A percentile compares a stretch with the other conserved stretches of the same genome.
Evolutionary conservation across 2,329 filamentous ascomycete genomes (phyloP).

Genomic region (Sclerotiophoma versabilis): DNA sequence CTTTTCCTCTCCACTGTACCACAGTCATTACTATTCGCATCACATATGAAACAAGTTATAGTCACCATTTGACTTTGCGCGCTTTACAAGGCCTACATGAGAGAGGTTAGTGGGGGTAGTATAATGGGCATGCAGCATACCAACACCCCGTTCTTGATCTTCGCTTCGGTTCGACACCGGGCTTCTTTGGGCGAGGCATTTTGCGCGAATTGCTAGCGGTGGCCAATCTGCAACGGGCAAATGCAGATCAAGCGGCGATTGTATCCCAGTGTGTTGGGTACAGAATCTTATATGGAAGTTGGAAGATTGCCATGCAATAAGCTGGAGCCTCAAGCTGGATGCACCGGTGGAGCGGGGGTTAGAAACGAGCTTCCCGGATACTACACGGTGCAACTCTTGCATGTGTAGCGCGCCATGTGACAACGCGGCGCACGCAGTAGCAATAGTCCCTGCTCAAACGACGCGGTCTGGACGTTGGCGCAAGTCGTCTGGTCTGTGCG

Average conservation of each 20-base stretch:
- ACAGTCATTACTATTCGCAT: slow-evolving; percentile 24
- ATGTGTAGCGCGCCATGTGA: slow-evolving; percentile 9
- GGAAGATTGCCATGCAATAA: not conserved
- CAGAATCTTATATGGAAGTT: slow-evolving; percentile 20
- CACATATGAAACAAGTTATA: not conserved
- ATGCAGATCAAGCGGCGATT: slow-evolving; percentile 4
- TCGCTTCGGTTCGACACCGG: slow-evolving; percentile 70
- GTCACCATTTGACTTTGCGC: slow-evolving; percentile 77
- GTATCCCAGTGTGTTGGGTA: not conserved
- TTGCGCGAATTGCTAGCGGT: slow-evolving; percentile 4
- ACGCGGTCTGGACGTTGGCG: slow-evolving; percentile 7
- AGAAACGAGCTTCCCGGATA: slow-evolving; percentile 2
- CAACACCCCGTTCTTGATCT: slow-evolving; percentile 74
- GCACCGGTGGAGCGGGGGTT: slow-evolving; percentile 5
- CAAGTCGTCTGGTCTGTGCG: slow-evolving; percentile 7
- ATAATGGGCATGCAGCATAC: slow-evolving; percentile 49
- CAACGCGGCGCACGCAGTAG: slow-evolving; percentile 2
- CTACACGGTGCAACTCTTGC: slow-evolving; percentile 9
- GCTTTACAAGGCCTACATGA: slow-evolving; percentile 75
- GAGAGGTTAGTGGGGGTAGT: slow-evolving; percentile 19
- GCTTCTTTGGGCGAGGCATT: slow-evolving; percentile 73
- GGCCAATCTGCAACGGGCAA: slow-evolving; percentile 3
- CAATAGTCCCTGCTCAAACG: not conserved
- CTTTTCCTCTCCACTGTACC: slow-evolving; percentile 71
- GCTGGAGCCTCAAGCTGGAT: slow-evolving; percentile 4